Base-by-base conservation (phyloP, 208 protist species). In the Herpetomonas tarakana region DNA sequence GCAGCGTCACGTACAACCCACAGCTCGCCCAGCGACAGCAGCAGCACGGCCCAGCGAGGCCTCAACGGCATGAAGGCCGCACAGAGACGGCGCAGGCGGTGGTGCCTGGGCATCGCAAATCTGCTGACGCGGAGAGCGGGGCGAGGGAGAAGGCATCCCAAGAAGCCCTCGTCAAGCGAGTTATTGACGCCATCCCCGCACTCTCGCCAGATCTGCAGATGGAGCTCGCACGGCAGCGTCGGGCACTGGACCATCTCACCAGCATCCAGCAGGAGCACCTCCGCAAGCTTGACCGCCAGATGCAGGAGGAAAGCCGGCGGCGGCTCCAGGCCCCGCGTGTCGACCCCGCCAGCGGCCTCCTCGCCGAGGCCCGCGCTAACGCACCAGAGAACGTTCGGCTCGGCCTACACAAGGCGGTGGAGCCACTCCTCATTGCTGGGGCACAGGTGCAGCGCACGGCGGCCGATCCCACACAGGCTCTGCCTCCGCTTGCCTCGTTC, bases 151-250 rank as follows among this genome's bases (percentile, higher is more conserved):
- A 44, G n/a, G 64, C 65, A 6, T 39, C 52, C 46, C 71, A 68
- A 47, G 38, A 50, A 0, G 67, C 56, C 16, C 62, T 79, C 9
- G 67, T 74, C 2, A 53, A 70, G 31, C 66, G 62, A 21, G 49
- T 63, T 21, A 28, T 63, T 21, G 27, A 39, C 12, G 62, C 64
- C 1, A 47, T 77, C 21, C 65, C 65, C 0, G n/a, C 58, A 6
- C 28, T 89, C 22, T 72, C 86, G 9, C 30, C 52, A 1, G 81
- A 76, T 16, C 60, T 92, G 38, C 58, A 63, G n/a, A 49, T 25
- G 0, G 85, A 92, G 55, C 63, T 92, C 14, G 44, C 29, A 1
- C 70, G 69, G 3, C 85, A 92, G 72, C 78, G 78, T 3, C 58
- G 59, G 3, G 63, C 88, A 0, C 61, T 92, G 24, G 78, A 88